A percentile compares a stretch with the other conserved stretches of the same genome.
phyloP scores from a whole-genome alignment of 495 filamentous ascomycete species.

The Aspergillus sparsus region DNA sequence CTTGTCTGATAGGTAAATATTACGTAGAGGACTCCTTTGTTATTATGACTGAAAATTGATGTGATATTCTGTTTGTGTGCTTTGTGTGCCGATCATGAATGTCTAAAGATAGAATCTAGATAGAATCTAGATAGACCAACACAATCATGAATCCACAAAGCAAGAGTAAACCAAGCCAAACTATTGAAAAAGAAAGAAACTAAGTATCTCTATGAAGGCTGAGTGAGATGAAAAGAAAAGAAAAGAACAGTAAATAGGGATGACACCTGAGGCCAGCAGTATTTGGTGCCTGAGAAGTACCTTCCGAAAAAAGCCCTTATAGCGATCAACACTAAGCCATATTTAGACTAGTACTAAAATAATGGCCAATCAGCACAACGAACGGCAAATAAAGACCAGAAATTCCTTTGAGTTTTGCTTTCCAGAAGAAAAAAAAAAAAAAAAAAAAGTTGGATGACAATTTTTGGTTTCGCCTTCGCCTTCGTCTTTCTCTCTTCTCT shows the following conservation, averaged over 20 bases:
- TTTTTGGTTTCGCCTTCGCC: slow-evolving; percentile 21
- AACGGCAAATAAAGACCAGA: slow-evolving; percentile 15
- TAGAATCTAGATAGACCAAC: neutral
- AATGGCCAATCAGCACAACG: slow-evolving; percentile 14
- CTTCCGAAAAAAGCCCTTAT: slow-evolving; percentile 27
- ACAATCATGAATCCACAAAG: too few species aligned
- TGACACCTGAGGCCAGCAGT: slow-evolving; percentile 3
- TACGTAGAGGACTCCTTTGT: too few species aligned
- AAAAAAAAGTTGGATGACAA: slow-evolving; percentile 6
- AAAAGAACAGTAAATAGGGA: neutral
- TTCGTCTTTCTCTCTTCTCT: slow-evolving; percentile 32
- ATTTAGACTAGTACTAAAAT: slow-evolving; percentile 26
- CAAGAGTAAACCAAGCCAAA: too few species aligned
- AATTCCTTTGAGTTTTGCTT: slow-evolving; percentile 37
- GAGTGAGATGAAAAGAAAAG: neutral
- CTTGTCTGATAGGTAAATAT: neutral
- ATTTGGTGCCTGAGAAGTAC: slow-evolving; percentile 5
- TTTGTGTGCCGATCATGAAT: neutral
- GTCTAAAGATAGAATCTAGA: neutral
- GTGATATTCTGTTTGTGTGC: neutral
- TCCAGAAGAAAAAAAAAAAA: slow-evolving; percentile 30
- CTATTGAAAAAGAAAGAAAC: too few species aligned
- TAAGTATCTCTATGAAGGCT: too few species aligned
- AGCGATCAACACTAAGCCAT: slow-evolving; percentile 23
- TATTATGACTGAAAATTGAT: too few species aligned